Conservation (phyloP, 345 rosid species). For the Punica granatum region DNA sequence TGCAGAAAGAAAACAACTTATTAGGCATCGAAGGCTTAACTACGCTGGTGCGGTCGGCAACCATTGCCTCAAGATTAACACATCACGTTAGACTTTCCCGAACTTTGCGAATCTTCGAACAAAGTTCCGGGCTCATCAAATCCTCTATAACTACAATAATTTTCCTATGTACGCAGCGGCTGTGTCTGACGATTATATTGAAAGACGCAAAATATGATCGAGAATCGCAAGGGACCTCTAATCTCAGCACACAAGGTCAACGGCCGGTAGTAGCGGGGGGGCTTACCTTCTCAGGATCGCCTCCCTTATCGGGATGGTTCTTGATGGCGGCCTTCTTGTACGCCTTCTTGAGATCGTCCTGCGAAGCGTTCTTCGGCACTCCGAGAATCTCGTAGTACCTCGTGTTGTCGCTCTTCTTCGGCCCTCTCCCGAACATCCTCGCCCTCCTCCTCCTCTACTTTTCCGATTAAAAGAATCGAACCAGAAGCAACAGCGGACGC, state of each 20-base stretch:
- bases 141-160: background rate
- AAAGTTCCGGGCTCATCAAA: background rate
- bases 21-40: background rate
- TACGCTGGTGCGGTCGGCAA: too few species aligned
- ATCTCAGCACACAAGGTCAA: background rate
- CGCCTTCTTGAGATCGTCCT: conserved; percentile 86
- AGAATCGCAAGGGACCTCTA: background rate
- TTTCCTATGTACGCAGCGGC: too few species aligned
- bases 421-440: conserved; percentile 72
- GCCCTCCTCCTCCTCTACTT: background rate
- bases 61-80: too few species aligned
- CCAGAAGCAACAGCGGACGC: background rate
- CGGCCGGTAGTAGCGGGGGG: too few species aligned
- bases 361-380: conserved; percentile 64
- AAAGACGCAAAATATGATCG: too few species aligned
- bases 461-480: background rate
- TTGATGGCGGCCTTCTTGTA: conserved; percentile 85
- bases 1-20: conserved; percentile 19
- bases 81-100: too few species aligned
- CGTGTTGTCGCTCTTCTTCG: conserved; percentile 72
- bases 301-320: conserved; percentile 98
- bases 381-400: conserved; percentile 83
- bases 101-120: too few species aligned
- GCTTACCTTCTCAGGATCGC: conserved; percentile 89
- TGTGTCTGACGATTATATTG: too few species aligned